Evolutionary conservation across 768 basidiomycete species (phyloP).

Genomic region (Pleurotus sapidus): DNA sequence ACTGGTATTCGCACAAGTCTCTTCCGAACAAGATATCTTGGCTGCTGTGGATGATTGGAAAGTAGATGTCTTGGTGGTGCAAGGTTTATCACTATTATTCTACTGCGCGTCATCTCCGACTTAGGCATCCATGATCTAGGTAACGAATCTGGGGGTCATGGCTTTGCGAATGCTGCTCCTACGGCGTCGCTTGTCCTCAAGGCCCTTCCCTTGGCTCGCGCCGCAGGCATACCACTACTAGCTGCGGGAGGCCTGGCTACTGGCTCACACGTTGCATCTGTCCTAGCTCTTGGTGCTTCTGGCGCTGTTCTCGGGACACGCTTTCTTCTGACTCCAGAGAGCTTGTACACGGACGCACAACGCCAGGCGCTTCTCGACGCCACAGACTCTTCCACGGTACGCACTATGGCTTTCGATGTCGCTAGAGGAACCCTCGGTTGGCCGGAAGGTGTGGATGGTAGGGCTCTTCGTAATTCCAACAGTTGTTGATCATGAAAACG

Average conservation of each 20-base stretch:
- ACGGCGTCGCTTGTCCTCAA: constrained; percentile 58
- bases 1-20: constrained; percentile 64
- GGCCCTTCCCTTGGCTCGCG: constrained; percentile 41
- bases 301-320: constrained; percentile 76
- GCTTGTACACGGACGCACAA: constrained; percentile 52
- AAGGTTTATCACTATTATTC: constrained; percentile 45
- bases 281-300: constrained; percentile 64
- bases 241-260: constrained; percentile 74
- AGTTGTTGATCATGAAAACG: constrained; percentile 53
- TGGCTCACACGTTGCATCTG: constrained; percentile 61
- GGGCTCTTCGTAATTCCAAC: constrained; percentile 57
- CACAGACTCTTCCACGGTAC: constrained; percentile 40
- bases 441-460: constrained; percentile 61
- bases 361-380: constrained; percentile 51
- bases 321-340: constrained; percentile 67
- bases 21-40: constrained; percentile 55
- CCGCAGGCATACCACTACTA: constrained; percentile 50
- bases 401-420: constrained; percentile 64
- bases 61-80: constrained; percentile 72
- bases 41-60: constrained; percentile 64
- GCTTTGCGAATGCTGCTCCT: constrained; percentile 51
- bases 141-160: constrained; percentile 81
- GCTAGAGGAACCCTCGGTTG: constrained; percentile 55
- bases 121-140: constrained; percentile 37
- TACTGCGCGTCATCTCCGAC: background rate